Conservation (phyloP, 116 monocot species). For the Iris pallida region DNA sequence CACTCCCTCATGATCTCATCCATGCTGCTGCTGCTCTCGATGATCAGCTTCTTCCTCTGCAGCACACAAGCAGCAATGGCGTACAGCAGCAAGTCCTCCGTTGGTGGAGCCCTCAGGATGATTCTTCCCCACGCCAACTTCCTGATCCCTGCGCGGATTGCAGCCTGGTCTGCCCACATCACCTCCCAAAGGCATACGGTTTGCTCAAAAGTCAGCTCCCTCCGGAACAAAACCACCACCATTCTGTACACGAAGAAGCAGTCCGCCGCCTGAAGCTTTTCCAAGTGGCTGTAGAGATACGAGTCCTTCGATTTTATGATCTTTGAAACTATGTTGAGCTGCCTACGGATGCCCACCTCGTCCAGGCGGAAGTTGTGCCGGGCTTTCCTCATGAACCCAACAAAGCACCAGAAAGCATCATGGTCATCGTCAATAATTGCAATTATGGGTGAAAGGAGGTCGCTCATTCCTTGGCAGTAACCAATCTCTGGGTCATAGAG, state of each 20-base stretch:
- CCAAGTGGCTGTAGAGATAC: slow-evolving; percentile 47
- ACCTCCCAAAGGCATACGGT: slow-evolving; percentile 62
- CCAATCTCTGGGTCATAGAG: slow-evolving; percentile 62
- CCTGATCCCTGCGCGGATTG: slow-evolving; percentile 42
- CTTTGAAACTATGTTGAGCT: slow-evolving; percentile 39
- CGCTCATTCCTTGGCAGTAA: slow-evolving; percentile 81
- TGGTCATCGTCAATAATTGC: slow-evolving; percentile 44
- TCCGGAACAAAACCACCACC: slow-evolving; percentile 58
- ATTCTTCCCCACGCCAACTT: slow-evolving; percentile 28
- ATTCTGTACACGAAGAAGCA: slow-evolving; percentile 66
- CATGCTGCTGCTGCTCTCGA: slow-evolving; percentile 55
- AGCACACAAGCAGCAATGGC: slow-evolving; percentile 64
- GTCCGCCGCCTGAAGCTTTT: slow-evolving; percentile 56
- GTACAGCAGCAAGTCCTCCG: slow-evolving; percentile 53
- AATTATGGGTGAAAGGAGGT: slow-evolving; percentile 56
- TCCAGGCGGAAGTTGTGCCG: slow-evolving; percentile 60
- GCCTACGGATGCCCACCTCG: slow-evolving; percentile 59
- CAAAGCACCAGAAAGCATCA: slow-evolving; percentile 69
- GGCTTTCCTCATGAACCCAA: slow-evolving; percentile 64
- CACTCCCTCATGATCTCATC: slow-evolving; percentile 70
- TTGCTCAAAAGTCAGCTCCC: slow-evolving; percentile 63
- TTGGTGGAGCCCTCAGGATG: slow-evolving; percentile 33
- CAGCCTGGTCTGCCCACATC: slow-evolving; percentile 73
- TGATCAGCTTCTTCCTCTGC: slow-evolving; percentile 53
- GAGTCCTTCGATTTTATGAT: slow-evolving; percentile 55